Conservation (phyloP, 495 filamentous ascomycete species). For the Talaromyces nanjingensis region DNA sequence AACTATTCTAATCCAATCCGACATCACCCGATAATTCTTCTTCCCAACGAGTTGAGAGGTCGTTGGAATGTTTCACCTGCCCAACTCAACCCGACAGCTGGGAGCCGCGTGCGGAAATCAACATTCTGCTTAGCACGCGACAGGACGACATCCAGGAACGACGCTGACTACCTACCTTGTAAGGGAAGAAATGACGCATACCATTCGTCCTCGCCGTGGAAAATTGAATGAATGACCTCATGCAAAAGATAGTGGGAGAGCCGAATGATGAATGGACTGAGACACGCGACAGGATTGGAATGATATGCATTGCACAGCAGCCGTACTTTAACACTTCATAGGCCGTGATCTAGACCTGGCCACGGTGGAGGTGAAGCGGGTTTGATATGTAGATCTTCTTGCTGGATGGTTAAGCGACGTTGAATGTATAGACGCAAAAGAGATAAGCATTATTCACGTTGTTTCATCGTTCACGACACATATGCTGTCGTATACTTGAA, state of each 20-base stretch:
- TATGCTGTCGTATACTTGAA: neutral
- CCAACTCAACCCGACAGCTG: neutral
- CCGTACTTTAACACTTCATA: neutral
- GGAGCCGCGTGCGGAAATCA: neutral
- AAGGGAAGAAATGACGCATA: neutral
- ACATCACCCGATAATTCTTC: neutral
- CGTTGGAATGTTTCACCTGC: neutral
- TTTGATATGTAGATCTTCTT: neutral
- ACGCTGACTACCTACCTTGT: neutral
- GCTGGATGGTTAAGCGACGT: neutral
- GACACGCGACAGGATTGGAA: neutral
- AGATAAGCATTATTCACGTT: too few species aligned
- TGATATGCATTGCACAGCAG: neutral
- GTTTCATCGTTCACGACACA: neutral
- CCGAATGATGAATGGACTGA: neutral
- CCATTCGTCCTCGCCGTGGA: neutral
- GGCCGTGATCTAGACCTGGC: neutral
- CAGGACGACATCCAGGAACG: neutral
- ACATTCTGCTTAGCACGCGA: neutral
- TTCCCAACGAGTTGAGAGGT: neutral
- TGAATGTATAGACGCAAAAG: neutral
- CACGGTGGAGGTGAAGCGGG: neutral
- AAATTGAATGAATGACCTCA: neutral
- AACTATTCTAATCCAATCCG: neutral
- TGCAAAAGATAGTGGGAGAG: neutral